Percentiles rank a stretch among this genome's conserved stretches.
Conservation (phyloP, 352 stramenopile genomes). For the Phytophthora colocasiae region DNA sequence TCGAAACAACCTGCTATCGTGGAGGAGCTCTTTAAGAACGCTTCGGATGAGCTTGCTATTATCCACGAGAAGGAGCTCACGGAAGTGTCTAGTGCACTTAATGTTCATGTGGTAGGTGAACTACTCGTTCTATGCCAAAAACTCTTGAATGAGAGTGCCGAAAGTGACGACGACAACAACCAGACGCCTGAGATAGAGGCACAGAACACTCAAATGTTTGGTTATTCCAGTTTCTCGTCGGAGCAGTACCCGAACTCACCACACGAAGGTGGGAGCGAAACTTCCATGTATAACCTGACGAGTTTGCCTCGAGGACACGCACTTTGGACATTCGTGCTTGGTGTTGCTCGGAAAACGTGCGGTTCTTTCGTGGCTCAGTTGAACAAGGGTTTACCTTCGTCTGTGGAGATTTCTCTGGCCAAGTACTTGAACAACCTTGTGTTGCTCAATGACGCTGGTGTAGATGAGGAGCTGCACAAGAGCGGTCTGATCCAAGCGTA, state of each 20-base stretch:
- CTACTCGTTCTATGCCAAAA: constrained; percentile 73
- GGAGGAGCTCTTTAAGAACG: constrained; percentile 73
- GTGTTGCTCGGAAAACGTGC: constrained; percentile 51
- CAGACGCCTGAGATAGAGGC: constrained; percentile 37
- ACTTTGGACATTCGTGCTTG: constrained; percentile 68
- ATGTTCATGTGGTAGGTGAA: constrained; percentile 80
- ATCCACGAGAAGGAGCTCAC: constrained; percentile 52
- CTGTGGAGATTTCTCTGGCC: constrained; percentile 80
- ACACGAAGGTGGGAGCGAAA: constrained; percentile 62
- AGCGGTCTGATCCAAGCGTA: constrained; percentile 72
- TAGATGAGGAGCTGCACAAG: constrained; percentile 75
- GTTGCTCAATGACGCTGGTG: constrained; percentile 60
- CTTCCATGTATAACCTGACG: constrained; percentile 86
- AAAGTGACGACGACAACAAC: constrained; percentile 47
- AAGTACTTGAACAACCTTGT: constrained; percentile 88
- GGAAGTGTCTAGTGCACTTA: constrained; percentile 69
- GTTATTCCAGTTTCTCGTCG: constrained; percentile 57
- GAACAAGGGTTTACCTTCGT: constrained; percentile 74
- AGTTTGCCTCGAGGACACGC: constrained; percentile 59
- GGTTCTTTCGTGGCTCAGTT: constrained; percentile 63
- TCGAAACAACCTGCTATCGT: constrained; percentile 78
- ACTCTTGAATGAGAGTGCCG: constrained; percentile 50
- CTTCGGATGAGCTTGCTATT: constrained; percentile 64
- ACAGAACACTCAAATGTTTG: constrained; percentile 51
- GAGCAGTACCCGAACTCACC: constrained; percentile 70